These are phyloP conservation scores for Alternaria consortialis DNA, from an alignment of 2,329 filamentous ascomycete species.

Conservation along the genomic window DNA sequence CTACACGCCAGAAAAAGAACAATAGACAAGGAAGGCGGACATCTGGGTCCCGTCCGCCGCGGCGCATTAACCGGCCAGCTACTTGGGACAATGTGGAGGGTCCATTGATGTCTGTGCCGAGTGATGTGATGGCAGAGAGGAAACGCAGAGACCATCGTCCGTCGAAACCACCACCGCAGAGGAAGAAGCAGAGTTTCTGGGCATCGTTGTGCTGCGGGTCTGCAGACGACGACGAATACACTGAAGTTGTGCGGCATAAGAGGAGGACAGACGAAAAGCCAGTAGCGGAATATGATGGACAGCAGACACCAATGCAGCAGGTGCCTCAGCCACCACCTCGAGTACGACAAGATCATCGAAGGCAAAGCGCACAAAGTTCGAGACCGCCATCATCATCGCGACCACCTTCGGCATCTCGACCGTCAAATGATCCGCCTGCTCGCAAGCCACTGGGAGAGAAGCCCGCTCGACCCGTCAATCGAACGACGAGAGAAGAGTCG, in stretches of 20 bases:
- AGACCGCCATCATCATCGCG: slow-evolving; percentile 6
- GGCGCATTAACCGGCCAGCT: slow-evolving; percentile 50
- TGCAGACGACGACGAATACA: slow-evolving; percentile 48
- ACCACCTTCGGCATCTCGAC: slow-evolving; percentile 15
- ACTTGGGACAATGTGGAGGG: slow-evolving; percentile 58
- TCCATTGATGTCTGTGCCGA: slow-evolving; percentile 56
- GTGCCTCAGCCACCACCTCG: slow-evolving; percentile 22
- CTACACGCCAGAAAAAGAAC: slow-evolving; percentile 45
- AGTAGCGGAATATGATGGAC: slow-evolving; percentile 9
- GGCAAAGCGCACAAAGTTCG: slow-evolving; percentile 6
- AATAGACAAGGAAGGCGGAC: slow-evolving; percentile 26
- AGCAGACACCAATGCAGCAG: slow-evolving; percentile 22
- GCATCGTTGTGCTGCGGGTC: slow-evolving; percentile 53
- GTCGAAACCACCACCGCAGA: slow-evolving; percentile 31
- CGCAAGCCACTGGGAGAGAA: slow-evolving; percentile 42
- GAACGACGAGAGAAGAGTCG: slow-evolving; percentile 22
- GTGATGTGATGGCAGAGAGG: slow-evolving; percentile 46
- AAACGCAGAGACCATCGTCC: slow-evolving; percentile 32
- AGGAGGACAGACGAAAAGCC: slow-evolving; percentile 34
- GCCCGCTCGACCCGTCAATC: slow-evolving; percentile 34
- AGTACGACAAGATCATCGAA: slow-evolving; percentile 11
- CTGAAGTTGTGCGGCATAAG: slow-evolving; percentile 54
- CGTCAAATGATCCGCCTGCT: slow-evolving; percentile 25
- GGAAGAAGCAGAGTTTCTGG: slow-evolving; percentile 52
- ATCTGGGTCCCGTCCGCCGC: slow-evolving; percentile 28